These are phyloP conservation scores for Aulographum hederae DNA, from an alignment of 2,329 filamentous ascomycete genomes.

Conservation along the genomic window DNA sequence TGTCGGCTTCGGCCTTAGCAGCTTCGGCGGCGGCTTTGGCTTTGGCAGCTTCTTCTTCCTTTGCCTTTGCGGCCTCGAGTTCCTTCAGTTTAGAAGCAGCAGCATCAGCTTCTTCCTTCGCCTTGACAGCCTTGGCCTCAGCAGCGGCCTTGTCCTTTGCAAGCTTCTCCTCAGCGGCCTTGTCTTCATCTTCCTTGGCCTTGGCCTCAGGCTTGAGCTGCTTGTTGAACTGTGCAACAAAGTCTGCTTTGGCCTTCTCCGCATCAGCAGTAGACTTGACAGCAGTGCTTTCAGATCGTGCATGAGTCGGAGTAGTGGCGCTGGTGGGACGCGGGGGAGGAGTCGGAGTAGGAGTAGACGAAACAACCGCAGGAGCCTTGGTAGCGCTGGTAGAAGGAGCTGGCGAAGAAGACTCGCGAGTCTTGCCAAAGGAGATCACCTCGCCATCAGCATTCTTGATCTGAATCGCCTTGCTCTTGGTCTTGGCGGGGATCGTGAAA, in stretches of 20 bases:
- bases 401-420: conserved; percentile 28
- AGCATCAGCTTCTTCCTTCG: conserved; percentile 26
- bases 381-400: conserved; percentile 36
- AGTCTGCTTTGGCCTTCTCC: conserved; percentile 46
- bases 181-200: no score
- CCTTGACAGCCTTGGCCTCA: conserved; percentile 19
- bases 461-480: conserved; percentile 56
- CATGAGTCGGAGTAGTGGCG: no score
- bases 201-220: conserved; percentile 26
- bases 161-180: conserved; percentile 20
- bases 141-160: conserved; percentile 24
- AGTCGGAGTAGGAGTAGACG: conserved; percentile 60
- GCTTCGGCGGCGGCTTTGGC: conserved; percentile 8
- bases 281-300: no score
- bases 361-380: conserved; percentile 39
- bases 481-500: conserved; percentile 41
- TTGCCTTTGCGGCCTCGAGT: conserved; percentile 12
- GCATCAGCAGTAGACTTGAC: no score
- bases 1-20: conserved; percentile 6
- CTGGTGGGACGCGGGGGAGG: conserved; percentile 33
- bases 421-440: conserved; percentile 43
- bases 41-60: conserved; percentile 11
- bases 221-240: conserved; percentile 51
- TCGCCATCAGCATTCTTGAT: conserved; percentile 78
- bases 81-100: conserved; percentile 18